Base-by-base conservation (phyloP, 2,329 filamentous ascomycete species). In the Lasiodiplodia theobromae region DNA sequence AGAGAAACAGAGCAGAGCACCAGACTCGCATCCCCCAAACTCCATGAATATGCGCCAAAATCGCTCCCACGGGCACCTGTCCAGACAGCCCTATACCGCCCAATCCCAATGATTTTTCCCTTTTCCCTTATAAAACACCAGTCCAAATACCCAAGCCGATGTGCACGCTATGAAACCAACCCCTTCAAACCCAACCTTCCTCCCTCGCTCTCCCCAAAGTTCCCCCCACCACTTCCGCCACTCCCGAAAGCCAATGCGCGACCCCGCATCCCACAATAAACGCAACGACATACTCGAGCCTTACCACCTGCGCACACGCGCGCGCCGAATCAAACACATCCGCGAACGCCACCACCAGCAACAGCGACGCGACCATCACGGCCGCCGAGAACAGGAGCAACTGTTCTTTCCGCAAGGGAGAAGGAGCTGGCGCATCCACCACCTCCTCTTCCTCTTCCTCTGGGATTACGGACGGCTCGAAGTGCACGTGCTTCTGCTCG, bases 261-360 rank as follows among this genome's bases (percentile, higher is more conserved):
- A 64, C 23, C 18, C 60, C 60, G 18, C 25, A 34, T n/a, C 60
- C 60, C 38, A 64, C 60, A 28, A 34, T 28, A 23, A 64, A 51
- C 28, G 60, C 60, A n/a, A 6, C 28, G 18, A 21, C 60, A 14
- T 64, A 64, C 60, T 51, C 60, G 11, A 25, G 3, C 28, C 60
- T 18, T 12, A 49, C n/a, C 52, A 7, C 2, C 51, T 11, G 11
- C 21, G 8, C 49, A n/a, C 12, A 21, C 25, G 14, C 52, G 4
- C 1, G 14, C 25, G 25, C 12, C 23, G 38, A 25, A 21, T 49
- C 58, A 3, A 63, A 23, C 18, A 21, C 44, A 18, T 51, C 58
- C 1, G 58, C 25, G 16, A 51, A 21, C 18, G 58, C 58, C 16
- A 63, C 10, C 44, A 63, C 40, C 8, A 63, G 14, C 23, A 62